Evolutionary conservation across 192 early-diverging fungal genomes (phyloP), one percentile per base, ranked within the genome.

Genomic region (Coemansia sp.): DNA sequence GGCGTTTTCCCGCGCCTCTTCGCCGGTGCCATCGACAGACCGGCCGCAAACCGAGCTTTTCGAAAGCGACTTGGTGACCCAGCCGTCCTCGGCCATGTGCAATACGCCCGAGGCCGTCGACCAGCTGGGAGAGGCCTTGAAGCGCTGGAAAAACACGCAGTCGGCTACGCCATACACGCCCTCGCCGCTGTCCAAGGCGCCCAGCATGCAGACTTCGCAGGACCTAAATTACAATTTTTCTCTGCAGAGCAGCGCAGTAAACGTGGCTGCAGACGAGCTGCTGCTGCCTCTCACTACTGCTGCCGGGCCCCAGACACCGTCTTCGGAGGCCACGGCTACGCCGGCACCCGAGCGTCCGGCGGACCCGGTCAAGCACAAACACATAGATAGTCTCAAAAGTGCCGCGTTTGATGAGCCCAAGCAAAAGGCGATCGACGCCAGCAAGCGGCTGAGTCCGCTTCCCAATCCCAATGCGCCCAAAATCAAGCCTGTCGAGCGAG

Each of bases 391-490:
- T 42, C 5, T 42, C 39, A 42, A 42, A 42, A 42, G 11, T 2
- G 39, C 11, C 13, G 13, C 39, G 2, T 34, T 62, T 68, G 53
- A 64, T 1, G 60, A 71, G 50, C 42, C 63, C 11, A 42, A 24
- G 51, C 24, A 62, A 11, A 71, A 73, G 35, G 58, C 23, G 11
- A 24, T 68, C 8, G 71, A 69, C 35, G 42, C 60, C 19, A 57
- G 54, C 39, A 65, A 74, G 22, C 71, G 77, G 0, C 62, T 80
- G 42, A 39, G 60, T 3, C 68, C 77, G 35, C 65, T 80, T 60
- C 77, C 77, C 7, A 80, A 80, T 42, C 77, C 77, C 2, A 80
- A 39, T 25, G 74, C 78, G 27, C 78, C 78, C 27, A 69, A 62
- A 42, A 65, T 72, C n/a, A 62, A 63, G 48, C 57, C 78, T 0